Evolutionary conservation across 2,329 filamentous ascomycete species (phyloP), one percentile per base, ranked within the genome.

Genomic region (Erysiphe pulchra): DNA sequence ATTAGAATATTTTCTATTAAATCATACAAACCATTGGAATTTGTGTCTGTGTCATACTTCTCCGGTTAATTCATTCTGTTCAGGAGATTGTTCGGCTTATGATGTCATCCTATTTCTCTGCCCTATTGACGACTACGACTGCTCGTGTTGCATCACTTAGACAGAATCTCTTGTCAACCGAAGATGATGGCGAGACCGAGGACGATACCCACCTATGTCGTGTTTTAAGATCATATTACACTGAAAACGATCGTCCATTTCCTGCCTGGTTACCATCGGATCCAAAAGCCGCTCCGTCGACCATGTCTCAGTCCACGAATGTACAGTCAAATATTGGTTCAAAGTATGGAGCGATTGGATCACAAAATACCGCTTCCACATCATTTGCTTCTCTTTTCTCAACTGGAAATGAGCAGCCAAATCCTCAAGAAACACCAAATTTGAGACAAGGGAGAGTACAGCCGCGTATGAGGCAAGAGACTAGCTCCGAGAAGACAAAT

Each of bases 131-230:
- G 52, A 75, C 70, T 50, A 75, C 75, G 37, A 71, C 74, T 47
- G 75, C 73, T 42, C 71, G 74, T 55, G 73, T 79, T 58, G 73
- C 70, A 52, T 59, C 57, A 8, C 70, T 73, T 53, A 69, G 77
- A 46, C 71, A 73, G 55, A 77, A 77, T 49, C 75, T 83, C 50
- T 74, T 86, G 51, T 73, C 81, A 46, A 65, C 67, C 58, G 75
- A 80, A 52, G 65, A 68, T 53, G 76, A 79, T 60, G 77, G 77
- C 61, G 76, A 80, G 57, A 78, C 75, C 50, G 72, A 92, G 62
- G 86, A 95, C 64, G 84, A 92, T 64, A 92, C 85, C 2, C 85
- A 95, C 65, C 80, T 95, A 56, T 92, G 83, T 63, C 82, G 90
- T 55, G 85, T 92, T 33, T 74, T 98, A 24, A 80, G 90, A 55